Evolutionary conservation across 306 rosid species (phyloP), one percentile per base, ranked within the genome.

Genomic region (Elaeagnus macrophylla): DNA sequence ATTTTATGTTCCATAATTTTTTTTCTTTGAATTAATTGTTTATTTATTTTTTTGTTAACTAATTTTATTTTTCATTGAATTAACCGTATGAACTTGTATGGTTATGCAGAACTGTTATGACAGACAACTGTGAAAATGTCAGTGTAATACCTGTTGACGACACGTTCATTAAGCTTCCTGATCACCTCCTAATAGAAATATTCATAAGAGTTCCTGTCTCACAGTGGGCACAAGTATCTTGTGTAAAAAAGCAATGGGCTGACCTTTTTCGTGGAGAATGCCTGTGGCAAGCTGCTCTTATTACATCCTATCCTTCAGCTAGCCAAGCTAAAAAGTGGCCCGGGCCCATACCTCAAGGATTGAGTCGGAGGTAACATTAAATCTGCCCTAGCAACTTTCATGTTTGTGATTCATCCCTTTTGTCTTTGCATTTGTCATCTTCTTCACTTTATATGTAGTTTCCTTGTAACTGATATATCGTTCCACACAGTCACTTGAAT

Each of bases 231-330:
- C 68, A 53, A 1, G 58, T 84, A 49, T 54, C 79, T 18, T 78
- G 88, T 53, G 88, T 84, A 12, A 80, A 72, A 37, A 84, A 75
- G 52, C 82, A 84, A 6, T 88, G 95, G 94, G 82, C 94, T 2
- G 53, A 48, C 55, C 62, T 88, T 36, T 74, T 88, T 56, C 71
- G 62, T 2, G 65, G 61, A 12, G 78, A 88, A 40, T 80, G 66
- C 60, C 74, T 84, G 67, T 84, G 96, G 96, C 76, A 70, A 61
- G 91, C 94, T 39, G 88, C 91, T 56, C 68, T 88, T 25, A 20
- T 69, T 16, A 57, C 9, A 45, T 53, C 61, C 53, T 84, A 59
- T 62, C 91, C 96, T 37, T 67, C 50, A 48, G 77, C 68, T 14
- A 54, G 56, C 67, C 65, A 64, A 62, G 63, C 84, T 68, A 64